Percentiles rank a stretch among this genome's conserved stretches.
phyloP scores from a whole-genome alignment of 441 rosid species.

The Theobroma grandiflorum region DNA sequence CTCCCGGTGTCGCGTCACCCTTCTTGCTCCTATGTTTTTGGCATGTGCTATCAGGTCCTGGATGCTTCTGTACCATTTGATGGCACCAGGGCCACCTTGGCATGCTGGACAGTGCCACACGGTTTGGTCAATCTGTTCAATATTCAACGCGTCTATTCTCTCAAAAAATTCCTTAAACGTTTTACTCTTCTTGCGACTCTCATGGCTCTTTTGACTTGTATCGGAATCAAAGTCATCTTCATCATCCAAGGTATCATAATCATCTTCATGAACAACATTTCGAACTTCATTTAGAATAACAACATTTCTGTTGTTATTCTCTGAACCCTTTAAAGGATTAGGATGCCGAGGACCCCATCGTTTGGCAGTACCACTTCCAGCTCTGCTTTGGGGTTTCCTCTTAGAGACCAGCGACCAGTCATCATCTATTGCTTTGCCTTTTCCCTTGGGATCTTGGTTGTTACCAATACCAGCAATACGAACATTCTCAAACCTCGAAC shows the following conservation, averaged over 20 bases:
- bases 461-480: not conserved
- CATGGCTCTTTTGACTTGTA: constrained; percentile 41
- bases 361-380: constrained; percentile 44
- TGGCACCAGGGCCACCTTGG: constrained; percentile 50
- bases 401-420: not conserved
- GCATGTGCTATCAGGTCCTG: constrained; percentile 52
- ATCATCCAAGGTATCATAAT: constrained; percentile 33
- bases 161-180: constrained; percentile 51
- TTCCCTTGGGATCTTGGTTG: not conserved
- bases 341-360: constrained; percentile 27
- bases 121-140: constrained; percentile 44
- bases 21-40: constrained; percentile 43
- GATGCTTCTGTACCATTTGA: constrained; percentile 51
- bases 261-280: constrained; percentile 23
- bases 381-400: constrained; percentile 48
- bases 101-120: constrained; percentile 62
- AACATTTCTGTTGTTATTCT: constrained; percentile 21
- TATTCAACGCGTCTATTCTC: constrained; percentile 30
- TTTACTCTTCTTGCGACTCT: constrained; percentile 35
- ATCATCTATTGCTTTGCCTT: not conserved
- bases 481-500: not conserved
- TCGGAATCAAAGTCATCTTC: constrained; percentile 63
- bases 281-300: not conserved
- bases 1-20: constrained; percentile 47
- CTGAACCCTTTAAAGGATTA: constrained; percentile 30